Conservation (phyloP, 2,329 filamentous ascomycete species). For the Balansia obtecta region DNA sequence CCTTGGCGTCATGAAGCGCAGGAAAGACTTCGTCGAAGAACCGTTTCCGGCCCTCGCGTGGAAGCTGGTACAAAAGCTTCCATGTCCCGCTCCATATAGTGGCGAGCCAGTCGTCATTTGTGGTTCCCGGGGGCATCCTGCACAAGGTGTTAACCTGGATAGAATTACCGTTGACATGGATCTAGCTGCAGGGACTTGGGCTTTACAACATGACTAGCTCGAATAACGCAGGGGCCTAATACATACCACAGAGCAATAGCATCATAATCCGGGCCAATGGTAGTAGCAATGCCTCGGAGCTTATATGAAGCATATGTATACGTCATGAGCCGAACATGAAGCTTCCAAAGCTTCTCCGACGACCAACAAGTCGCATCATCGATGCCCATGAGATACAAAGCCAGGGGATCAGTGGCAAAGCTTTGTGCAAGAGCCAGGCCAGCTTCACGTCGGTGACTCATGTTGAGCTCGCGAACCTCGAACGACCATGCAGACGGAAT, state of each 20-base stretch:
- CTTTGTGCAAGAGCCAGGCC: slow-evolving; percentile 62
- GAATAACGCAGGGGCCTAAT: not conserved
- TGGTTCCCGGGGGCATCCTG: slow-evolving; percentile 64
- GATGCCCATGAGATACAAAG: slow-evolving; percentile 61
- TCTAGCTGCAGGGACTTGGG: not conserved
- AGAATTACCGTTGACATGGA: not conserved
- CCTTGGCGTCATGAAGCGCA: slow-evolving; percentile 60
- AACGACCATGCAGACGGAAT: slow-evolving; percentile 40
- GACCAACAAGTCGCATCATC: slow-evolving; percentile 52
- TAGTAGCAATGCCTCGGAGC: slow-evolving; percentile 60
- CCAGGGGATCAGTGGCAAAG: slow-evolving; percentile 63
- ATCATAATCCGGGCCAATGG: slow-evolving; percentile 64
- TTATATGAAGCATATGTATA: slow-evolving; percentile 67
- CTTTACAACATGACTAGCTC: too few species aligned
- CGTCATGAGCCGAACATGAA: slow-evolving; percentile 66
- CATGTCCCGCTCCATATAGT: slow-evolving; percentile 65
- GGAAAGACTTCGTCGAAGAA: slow-evolving; percentile 71
- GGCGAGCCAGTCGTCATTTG: slow-evolving; percentile 62
- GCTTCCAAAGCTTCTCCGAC: slow-evolving; percentile 58
- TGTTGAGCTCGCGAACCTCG: slow-evolving; percentile 48
- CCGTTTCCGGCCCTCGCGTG: slow-evolving; percentile 55
- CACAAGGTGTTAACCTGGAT: slow-evolving; percentile 1
- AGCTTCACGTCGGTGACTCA: slow-evolving; percentile 58
- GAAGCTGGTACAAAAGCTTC: slow-evolving; percentile 64
- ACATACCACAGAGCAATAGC: slow-evolving; percentile 65